These are phyloP conservation scores for Globisporangium acanthophoron DNA, from an alignment of 352 stramenopile species.

Conservation along the genomic window DNA sequence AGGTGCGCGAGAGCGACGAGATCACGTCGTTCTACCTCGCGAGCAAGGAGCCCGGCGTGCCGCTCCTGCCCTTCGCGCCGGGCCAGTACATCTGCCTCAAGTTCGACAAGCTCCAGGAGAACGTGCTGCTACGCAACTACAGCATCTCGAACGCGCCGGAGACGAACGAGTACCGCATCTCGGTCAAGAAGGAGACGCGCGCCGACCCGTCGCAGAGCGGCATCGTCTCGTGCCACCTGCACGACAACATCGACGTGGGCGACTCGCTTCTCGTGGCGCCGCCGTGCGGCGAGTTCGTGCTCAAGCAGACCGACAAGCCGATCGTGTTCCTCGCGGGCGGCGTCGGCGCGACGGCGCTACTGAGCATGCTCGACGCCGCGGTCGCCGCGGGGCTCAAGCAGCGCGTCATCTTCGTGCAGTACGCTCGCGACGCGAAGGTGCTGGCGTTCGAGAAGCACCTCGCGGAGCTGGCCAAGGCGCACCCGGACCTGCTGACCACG, in stretches of 20 bases:
- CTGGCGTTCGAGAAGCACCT: constrained; percentile 27
- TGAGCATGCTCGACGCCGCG: constrained; percentile 41
- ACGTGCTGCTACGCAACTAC: constrained; percentile 54
- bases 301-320: constrained; percentile 32
- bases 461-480: constrained; percentile 23
- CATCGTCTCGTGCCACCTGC: constrained; percentile 49
- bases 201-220: constrained; percentile 24
- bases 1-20: constrained; percentile 42
- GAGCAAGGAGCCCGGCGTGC: constrained; percentile 24
- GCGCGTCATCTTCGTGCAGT: constrained; percentile 39
- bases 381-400: constrained; percentile 21
- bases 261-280: constrained; percentile 42
- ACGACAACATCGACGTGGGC: constrained; percentile 44
- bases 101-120: constrained; percentile 31
- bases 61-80: constrained; percentile 36
- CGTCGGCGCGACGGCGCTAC: constrained; percentile 53
- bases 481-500: constrained; percentile 24
- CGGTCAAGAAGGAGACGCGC: constrained; percentile 42
- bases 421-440: constrained; percentile 27
- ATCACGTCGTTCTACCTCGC: constrained; percentile 55
- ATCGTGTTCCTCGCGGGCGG: constrained; percentile 56
- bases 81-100: constrained; percentile 59
- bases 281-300: constrained; percentile 50
- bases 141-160: constrained; percentile 34
- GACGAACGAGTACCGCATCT: constrained; percentile 44